Percentiles rank a stretch among this genome's conserved stretches.
These are phyloP conservation scores for Hevea brasiliensis DNA, from an alignment of 345 rosid species.

Conservation along the genomic window DNA sequence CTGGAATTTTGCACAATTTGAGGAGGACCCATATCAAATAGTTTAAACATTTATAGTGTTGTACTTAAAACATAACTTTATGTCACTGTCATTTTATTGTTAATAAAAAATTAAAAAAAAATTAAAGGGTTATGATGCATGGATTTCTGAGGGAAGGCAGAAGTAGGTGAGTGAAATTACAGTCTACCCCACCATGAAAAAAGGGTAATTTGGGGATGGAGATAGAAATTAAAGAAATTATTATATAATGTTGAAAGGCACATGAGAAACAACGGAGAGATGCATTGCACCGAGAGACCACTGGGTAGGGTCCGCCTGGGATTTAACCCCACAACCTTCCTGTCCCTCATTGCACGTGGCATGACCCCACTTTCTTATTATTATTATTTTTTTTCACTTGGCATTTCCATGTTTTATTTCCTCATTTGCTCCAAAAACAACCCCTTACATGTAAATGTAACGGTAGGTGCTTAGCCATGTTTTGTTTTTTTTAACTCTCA, in stretches of 20 bases:
- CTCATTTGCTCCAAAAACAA: too few species aligned
- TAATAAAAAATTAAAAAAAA: neutral
- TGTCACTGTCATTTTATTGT: neutral
- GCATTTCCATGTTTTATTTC: neutral
- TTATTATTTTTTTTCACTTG: neutral
- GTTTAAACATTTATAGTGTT: neutral
- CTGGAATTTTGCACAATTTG: neutral
- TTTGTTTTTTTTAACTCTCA: too few species aligned
- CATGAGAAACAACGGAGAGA: neutral
- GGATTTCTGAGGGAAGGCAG: neutral
- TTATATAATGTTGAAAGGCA: neutral
- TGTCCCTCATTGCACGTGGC: neutral
- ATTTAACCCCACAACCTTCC: neutral
- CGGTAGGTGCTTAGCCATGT: too few species aligned
- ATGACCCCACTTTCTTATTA: neutral
- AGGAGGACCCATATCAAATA: neutral
- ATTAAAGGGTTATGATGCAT: neutral
- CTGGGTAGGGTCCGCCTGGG: neutral
- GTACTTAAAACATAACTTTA: constrained; percentile 1
- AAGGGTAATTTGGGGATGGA: neutral
- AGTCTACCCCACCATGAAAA: neutral
- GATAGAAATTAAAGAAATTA: neutral
- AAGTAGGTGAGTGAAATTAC: neutral
- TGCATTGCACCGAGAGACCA: neutral
- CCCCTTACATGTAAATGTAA: too few species aligned